Evolutionary conservation across 768 basidiomycete species (phyloP), one percentile per base, ranked within the genome.

Genomic region (Lepiota brunneoincarnata): DNA sequence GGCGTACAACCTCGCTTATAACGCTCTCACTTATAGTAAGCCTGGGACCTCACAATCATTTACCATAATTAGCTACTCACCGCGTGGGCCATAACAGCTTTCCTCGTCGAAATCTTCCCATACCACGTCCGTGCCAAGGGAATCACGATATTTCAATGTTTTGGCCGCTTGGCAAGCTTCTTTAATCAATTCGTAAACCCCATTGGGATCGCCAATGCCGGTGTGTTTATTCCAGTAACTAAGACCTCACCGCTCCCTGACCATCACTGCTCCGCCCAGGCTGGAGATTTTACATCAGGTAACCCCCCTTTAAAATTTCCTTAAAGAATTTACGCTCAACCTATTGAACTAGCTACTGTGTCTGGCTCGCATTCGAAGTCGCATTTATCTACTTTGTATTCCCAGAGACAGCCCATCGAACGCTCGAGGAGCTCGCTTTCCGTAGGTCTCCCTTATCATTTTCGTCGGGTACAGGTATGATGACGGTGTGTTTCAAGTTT

Each of bases 121-220:
- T 86, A 74, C 69, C 78, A 82, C 57, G 75, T 76, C 24, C 81
- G 85, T 53, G 77, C 84, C 1, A 80, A 77, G 63, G 85, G 85
- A 36, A 76, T 86, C 49, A 69, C 83, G 3, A 61, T 86, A 14
- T 85, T 81, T 71, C 82, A 86, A 58, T 80, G 75, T 72, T 81
- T 78, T 64, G 70, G 75, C 41, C 78, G 82, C 11, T 65, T 73
- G 24, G 80, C 80, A 6, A 71, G 77, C 5, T 82, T 81, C 69
- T 81, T 85, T 75, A 86, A 86, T 62, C 81, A 82, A 59, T 85
- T 82, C 64, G 81, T 84, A 50, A 84, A 84, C 64, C 82, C 83
- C 6, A 83, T 83, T 58, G 81, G 81, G n/a, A 78, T 83, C 54
- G 70, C 68, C 24, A 77, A 80, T 48, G 71, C 77, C 31, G 78